Percentiles rank a stretch among this genome's conserved stretches.
phyloP scores from a whole-genome alignment of 2,329 filamentous ascomycete species.

The Leptodontidium sp. region DNA sequence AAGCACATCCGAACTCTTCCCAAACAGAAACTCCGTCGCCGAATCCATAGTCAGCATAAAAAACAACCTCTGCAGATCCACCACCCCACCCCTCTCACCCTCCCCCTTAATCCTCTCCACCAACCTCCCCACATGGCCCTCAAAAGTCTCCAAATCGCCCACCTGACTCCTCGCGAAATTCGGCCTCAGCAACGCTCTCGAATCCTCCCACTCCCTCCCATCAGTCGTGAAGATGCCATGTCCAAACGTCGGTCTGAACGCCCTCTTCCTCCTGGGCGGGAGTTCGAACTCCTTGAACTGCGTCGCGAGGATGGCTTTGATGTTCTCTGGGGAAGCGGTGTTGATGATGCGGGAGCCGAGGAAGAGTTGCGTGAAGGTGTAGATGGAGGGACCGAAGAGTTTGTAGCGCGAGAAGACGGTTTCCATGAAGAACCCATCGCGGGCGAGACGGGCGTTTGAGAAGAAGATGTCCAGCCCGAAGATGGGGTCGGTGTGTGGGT shows the following conservation, averaged over 20 bases:
- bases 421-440: slow-evolving; percentile 49
- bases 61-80: slow-evolving; percentile 69
- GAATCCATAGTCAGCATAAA: slow-evolving; percentile 73
- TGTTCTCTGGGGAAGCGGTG: slow-evolving; percentile 63
- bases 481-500: slow-evolving; percentile 62
- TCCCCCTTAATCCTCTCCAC: slow-evolving; percentile 62
- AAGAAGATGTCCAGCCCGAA: slow-evolving; percentile 60
- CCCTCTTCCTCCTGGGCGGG: slow-evolving; percentile 52
- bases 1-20: slow-evolving; percentile 60
- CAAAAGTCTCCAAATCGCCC: slow-evolving; percentile 63
- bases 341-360: slow-evolving; percentile 50
- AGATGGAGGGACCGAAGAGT: slow-evolving; percentile 1
- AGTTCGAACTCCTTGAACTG: slow-evolving; percentile 64
- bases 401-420: slow-evolving; percentile 48
- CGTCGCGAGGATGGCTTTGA: slow-evolving; percentile 63
- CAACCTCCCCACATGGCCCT: slow-evolving; percentile 65
- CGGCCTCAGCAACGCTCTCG: slow-evolving; percentile 60
- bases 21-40: slow-evolving; percentile 73
- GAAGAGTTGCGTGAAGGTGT: slow-evolving; percentile 29
- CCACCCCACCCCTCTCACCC: slow-evolving; percentile 53
- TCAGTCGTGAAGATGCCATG: slow-evolving; percentile 65
- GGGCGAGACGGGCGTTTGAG: slow-evolving; percentile 50
- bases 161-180: slow-evolving; percentile 60
- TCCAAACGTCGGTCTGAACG: slow-evolving; percentile 58
- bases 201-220: slow-evolving; percentile 60